Evolutionary conservation across 495 filamentous ascomycete species (phyloP).

Genomic region (Endocarpon pusillum): DNA sequence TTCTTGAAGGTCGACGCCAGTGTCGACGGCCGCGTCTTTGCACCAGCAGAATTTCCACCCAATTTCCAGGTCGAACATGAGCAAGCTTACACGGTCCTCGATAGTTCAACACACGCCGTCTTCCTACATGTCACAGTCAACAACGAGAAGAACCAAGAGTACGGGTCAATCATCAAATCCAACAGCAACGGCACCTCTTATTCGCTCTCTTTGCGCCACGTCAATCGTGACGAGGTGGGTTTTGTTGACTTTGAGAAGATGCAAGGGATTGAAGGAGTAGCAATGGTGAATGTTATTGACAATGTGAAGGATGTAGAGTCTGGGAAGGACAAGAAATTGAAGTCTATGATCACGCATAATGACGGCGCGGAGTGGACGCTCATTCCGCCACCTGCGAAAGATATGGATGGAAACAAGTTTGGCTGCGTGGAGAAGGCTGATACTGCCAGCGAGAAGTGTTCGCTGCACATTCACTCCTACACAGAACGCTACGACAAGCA

Average conservation of each 20-base stretch:
- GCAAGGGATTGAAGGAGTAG: conserved; percentile 75
- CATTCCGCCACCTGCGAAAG: conserved; percentile 46
- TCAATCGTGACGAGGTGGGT: conserved; percentile 57
- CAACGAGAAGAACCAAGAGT: conserved; percentile 37
- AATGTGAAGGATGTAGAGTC: conserved; percentile 47
- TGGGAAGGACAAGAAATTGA: conserved; percentile 58
- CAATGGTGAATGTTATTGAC: conserved; percentile 65
- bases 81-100: conserved; percentile 77
- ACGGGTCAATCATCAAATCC: conserved; percentile 85
- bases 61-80: conserved; percentile 63
- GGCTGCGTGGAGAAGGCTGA: conserved; percentile 39
- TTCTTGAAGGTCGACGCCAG: conserved; percentile 64
- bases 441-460: conserved; percentile 43
- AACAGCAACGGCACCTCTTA: conserved; percentile 97
- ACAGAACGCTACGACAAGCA: conserved; percentile 67
- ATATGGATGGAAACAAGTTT: conserved; percentile 52
- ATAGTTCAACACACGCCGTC: conserved; percentile 79
- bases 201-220: conserved; percentile 54
- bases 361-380: conserved; percentile 76
- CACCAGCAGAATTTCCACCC: conserved; percentile 66
- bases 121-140: conserved; percentile 81
- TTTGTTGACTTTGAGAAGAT: conserved; percentile 97
- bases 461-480: conserved; percentile 85
- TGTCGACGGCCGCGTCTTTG: conserved; percentile 66
- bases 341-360: conserved; percentile 86